phyloP scores from a whole-genome alignment of 257 asterid species.

The Petrea volubilis region DNA sequence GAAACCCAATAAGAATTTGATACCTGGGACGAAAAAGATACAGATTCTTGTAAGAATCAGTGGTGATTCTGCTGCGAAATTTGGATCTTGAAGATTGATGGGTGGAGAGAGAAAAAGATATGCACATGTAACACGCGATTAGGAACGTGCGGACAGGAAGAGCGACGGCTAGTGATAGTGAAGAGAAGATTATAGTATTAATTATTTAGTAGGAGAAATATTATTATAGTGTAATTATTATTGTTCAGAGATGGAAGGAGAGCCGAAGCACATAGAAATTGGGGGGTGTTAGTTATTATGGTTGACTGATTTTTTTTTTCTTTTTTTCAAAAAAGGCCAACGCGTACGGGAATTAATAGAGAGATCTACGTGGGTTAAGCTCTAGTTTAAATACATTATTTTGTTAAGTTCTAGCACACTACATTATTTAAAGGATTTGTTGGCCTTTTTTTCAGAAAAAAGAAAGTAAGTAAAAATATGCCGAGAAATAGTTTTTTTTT shows the following conservation, averaged over 20 bases:
- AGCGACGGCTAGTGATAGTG: neutral
- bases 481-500: no score
- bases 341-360: no score
- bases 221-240: neutral
- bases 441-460: no score
- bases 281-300: slow-evolving; percentile 22
- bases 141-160: slow-evolving; percentile 1
- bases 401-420: no score
- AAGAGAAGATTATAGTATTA: neutral
- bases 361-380: no score
- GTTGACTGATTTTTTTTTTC: neutral
- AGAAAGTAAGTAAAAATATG: no score
- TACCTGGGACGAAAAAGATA: slow-evolving; percentile 19
- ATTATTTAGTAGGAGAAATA: neutral
- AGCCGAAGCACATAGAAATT: neutral
- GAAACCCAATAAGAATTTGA: neutral
- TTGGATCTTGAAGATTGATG: slow-evolving; percentile 26
- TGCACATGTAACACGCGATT: slow-evolving; percentile 2
- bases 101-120: neutral
- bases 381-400: no score
- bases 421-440: no score
- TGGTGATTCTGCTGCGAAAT: slow-evolving; percentile 21
- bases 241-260: no score
- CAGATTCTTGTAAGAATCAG: slow-evolving; percentile 7
- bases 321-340: no score